Base-by-base conservation (phyloP, 306 rosid species). In the Begonia fuchsioides region DNA sequence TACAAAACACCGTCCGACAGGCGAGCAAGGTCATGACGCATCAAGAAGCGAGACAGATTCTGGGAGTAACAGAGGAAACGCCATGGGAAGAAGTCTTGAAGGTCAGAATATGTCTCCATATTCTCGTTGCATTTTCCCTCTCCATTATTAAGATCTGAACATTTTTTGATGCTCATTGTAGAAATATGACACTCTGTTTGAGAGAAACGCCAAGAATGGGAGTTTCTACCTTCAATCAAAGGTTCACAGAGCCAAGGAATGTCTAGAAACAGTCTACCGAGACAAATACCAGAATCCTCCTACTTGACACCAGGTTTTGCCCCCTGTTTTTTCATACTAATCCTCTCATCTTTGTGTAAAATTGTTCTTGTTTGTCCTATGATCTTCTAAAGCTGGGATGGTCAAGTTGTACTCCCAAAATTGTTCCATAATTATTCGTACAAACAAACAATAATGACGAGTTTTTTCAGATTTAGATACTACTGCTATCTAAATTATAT, bases 181-280 rank as follows among this genome's bases (percentile, higher is more conserved):
- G 87, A 81, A 62, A 72, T 84, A 84, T 13, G 76, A 84, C 56
- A 61, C 62, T 1, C 56, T 90, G 70, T 90, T 90, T 54, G 94
- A 90, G 69, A 79, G 62, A 12, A 90, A 84, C 52, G 64, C 94
- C 19, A 75, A 80, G 55, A 79, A 39, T 39, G 95, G 95, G 54
- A 90, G 95, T 71, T 90, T 84, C 65, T 90, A 90, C 62, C 76
- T 90, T n/a, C 95, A 79, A 57, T 90, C 97, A 39, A 90, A 84
- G 72, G 95, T 90, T 59, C 95, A 90, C 59, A 64, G 85, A 11
- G 97, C 94, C 32, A 90, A 84, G 73, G 94, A 90, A 73, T 61
- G 82, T 60, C 55, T 88, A 56, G 95, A 88, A 62, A 51, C 73
- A 39, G 18, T 67, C n/a, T 10, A 72, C 17, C 61, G 52, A 58